Percentiles rank a stretch among this genome's conserved stretches.
Conservation (phyloP, 2,329 filamentous ascomycete genomes). For the Aspergillus intermedius region DNA sequence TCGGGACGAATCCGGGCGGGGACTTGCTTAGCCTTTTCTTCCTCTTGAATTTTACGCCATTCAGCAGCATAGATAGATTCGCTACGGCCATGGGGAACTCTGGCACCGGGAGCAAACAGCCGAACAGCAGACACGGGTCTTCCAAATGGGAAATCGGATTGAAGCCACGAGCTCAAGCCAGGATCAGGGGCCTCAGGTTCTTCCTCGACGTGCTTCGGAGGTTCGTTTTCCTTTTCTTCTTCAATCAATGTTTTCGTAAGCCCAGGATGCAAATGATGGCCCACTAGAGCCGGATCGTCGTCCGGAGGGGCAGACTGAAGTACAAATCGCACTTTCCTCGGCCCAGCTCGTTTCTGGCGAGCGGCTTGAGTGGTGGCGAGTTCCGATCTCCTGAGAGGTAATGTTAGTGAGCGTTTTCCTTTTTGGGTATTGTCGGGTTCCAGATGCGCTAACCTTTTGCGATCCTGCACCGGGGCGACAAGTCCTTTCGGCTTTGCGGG, state of each 20-base stretch:
- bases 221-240: constrained; percentile 14
- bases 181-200: constrained; percentile 8
- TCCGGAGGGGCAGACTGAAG: not conserved
- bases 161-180: constrained; percentile 16
- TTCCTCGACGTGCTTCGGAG: constrained; percentile 4
- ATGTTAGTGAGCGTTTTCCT: not conserved
- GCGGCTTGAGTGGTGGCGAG: not conserved
- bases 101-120: constrained; percentile 16
- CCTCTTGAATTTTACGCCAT: constrained; percentile 22
- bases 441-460: not conserved
- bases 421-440: not conserved
- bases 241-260: not conserved
- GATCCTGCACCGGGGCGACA: not conserved
- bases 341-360: not conserved
- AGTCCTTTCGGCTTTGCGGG: not conserved
- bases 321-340: not conserved
- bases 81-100: constrained; percentile 21
- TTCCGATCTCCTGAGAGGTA: not conserved
- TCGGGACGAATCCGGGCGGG: constrained; percentile 16
- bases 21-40: constrained; percentile 15
- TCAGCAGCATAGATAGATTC: constrained; percentile 23
- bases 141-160: constrained; percentile 15
- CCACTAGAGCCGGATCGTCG: not conserved
- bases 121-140: constrained; percentile 25
- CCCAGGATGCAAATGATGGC: not conserved